Conservation (phyloP, 108 stramenopile species). For the Mediolabrus comicus region DNA sequence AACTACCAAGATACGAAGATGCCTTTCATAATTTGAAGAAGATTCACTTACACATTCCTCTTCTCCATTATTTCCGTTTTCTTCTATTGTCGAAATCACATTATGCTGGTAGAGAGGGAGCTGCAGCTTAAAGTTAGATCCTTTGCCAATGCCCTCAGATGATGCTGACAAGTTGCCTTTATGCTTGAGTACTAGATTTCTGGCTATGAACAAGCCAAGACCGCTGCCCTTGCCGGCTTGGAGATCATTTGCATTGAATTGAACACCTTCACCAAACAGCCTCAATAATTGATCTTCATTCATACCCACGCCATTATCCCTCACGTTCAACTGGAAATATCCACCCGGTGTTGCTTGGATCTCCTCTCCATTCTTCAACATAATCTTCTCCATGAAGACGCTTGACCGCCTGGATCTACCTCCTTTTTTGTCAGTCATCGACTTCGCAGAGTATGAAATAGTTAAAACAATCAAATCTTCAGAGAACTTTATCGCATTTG, state of each 20-base stretch:
- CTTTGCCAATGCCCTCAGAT: constrained; percentile 52
- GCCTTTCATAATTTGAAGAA: neutral
- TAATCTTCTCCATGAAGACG: too few species aligned
- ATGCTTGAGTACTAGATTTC: constrained; percentile 65
- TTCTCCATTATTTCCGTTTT: neutral
- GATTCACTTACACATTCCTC: neutral
- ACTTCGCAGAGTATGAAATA: constrained; percentile 23
- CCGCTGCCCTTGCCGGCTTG: constrained; percentile 71
- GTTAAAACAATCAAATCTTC: constrained; percentile 18
- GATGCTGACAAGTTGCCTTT: constrained; percentile 36
- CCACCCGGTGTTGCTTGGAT: constrained; percentile 13
- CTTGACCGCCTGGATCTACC: constrained; percentile 15
- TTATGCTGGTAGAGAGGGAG: constrained; percentile 46
- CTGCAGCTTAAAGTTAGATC: constrained; percentile 49
- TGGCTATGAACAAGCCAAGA: constrained; percentile 65
- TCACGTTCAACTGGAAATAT: constrained; percentile 33
- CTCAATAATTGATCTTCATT: constrained; percentile 34
- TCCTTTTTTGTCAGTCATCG: constrained; percentile 24
- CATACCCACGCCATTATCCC: constrained; percentile 65
- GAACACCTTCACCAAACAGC: constrained; percentile 61
- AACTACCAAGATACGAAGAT: constrained; percentile 8
- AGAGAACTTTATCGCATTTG: constrained; percentile 64
- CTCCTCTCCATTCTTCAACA: constrained; percentile 7
- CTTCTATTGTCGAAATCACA: neutral
- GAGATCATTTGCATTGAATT: constrained; percentile 65